Percentiles rank a stretch among this genome's conserved stretches.
These are phyloP conservation scores for Halenospora varia DNA, from an alignment of 495 filamentous ascomycete species.

Conservation along the genomic window DNA sequence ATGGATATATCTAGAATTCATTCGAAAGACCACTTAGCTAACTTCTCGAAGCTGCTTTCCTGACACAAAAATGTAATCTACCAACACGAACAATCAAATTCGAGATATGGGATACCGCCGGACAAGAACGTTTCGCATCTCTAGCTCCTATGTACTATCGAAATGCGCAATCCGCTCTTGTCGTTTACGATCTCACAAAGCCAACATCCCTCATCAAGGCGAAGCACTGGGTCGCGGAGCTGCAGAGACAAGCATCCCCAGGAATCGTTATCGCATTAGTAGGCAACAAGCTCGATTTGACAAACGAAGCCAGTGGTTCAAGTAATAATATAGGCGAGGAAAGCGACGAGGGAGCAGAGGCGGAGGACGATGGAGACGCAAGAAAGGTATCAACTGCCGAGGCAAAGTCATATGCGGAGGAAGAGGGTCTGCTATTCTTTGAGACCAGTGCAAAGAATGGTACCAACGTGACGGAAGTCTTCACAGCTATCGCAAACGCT, in stretches of 20 bases:
- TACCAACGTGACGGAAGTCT: slow-evolving; percentile 88
- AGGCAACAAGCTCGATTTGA: slow-evolving; percentile 94
- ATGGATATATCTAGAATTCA: slow-evolving; percentile 34
- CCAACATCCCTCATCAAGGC: slow-evolving; percentile 93
- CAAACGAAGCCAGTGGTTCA: slow-evolving; percentile 49
- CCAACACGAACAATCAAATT: slow-evolving; percentile 98
- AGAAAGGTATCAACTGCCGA: slow-evolving; percentile 82
- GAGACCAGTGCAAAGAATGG: slow-evolving; percentile 98
- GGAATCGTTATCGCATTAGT: slow-evolving; percentile 98
- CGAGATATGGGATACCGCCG: slow-evolving; percentile 99
- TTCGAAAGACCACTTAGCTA: slow-evolving; percentile 3
- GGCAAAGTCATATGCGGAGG: slow-evolving; percentile 90
- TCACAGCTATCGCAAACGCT: slow-evolving; percentile 96
- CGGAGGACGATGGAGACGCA: slow-evolving; percentile 66
- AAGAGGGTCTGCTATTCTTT: slow-evolving; percentile 90
- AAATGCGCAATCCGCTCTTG: slow-evolving; percentile 96
- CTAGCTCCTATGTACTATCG: slow-evolving; percentile 99
- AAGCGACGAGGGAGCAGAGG: slow-evolving; percentile 44
- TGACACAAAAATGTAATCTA: slow-evolving; percentile 97
- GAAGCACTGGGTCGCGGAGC: slow-evolving; percentile 97
- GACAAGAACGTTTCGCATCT: slow-evolving; percentile 95
- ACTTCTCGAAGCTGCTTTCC: slow-evolving; percentile 72
- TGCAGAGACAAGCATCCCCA: slow-evolving; percentile 94
- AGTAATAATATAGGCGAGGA: slow-evolving; percentile 29
- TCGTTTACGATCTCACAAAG: slow-evolving; percentile 98